These are phyloP conservation scores for Fusarium tuaranense DNA, from an alignment of 2,329 filamentous ascomycete species.

Conservation along the genomic window DNA sequence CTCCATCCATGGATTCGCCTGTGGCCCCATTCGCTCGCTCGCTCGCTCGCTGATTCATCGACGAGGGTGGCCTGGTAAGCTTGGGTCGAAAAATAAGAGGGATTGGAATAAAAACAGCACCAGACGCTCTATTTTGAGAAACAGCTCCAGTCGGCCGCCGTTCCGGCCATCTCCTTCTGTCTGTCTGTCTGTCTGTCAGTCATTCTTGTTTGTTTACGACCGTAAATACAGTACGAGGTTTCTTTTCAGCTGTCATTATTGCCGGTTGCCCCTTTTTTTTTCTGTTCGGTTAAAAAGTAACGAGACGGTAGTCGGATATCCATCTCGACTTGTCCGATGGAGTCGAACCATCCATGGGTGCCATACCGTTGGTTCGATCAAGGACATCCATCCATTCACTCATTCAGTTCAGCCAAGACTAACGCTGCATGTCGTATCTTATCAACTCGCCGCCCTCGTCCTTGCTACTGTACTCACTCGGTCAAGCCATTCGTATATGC, in stretches of 20 bases:
- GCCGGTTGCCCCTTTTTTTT: neutral
- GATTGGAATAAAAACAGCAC: neutral
- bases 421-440: neutral
- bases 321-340: neutral
- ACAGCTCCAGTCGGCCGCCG: neutral
- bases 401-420: neutral
- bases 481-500: constrained; percentile 4
- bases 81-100: constrained; percentile 3
- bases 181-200: neutral
- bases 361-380: neutral
- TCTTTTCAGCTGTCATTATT: neutral
- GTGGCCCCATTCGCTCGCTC: constrained; percentile 24
- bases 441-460: neutral
- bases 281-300: neutral
- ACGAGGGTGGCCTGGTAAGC: constrained; percentile 10
- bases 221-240: neutral
- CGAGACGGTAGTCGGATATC: neutral
- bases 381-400: neutral
- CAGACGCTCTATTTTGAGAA: constrained; percentile 33
- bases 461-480: neutral
- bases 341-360: neutral
- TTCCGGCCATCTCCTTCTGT: neutral
- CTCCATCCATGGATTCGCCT: neutral
- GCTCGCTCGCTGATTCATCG: constrained; percentile 18
- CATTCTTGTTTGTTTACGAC: neutral